These are phyloP conservation scores for Cubamyces lactineus DNA, from an alignment of 768 basidiomycete genomes.

Conservation along the genomic window DNA sequence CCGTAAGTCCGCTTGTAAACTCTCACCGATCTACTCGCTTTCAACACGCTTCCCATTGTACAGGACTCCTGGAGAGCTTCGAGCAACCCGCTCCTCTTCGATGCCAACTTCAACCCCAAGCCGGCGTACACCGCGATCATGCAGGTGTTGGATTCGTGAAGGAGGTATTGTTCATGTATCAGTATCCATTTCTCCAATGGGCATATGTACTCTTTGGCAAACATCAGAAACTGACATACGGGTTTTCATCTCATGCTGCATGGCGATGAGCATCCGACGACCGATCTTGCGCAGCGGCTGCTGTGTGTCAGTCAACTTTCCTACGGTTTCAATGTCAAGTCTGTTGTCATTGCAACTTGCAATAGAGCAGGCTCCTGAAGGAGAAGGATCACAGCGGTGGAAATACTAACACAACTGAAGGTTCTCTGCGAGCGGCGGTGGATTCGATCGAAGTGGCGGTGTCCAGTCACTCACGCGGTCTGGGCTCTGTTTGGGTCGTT, in stretches of 20 bases:
- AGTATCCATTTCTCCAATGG: not conserved
- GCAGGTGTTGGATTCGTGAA: conserved; percentile 28
- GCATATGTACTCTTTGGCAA: not conserved
- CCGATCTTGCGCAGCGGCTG: no score
- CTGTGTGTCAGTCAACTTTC: no score
- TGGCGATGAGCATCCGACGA: no score
- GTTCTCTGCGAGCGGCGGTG: no score
- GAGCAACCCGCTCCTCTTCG: conserved; percentile 48
- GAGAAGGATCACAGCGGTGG: no score
- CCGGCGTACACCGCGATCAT: conserved; percentile 38
- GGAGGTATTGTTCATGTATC: not conserved
- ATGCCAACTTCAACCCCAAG: conserved; percentile 51
- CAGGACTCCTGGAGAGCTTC: conserved; percentile 53
- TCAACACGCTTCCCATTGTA: not conserved
- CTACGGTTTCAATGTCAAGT: no score
- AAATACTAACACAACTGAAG: no score
- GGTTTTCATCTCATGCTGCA: not conserved
- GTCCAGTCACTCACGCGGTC: no score
- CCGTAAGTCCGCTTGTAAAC: conserved; percentile 28
- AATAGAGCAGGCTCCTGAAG: no score
- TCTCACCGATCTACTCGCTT: not conserved
- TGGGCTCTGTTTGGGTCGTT: not conserved
- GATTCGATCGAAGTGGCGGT: not conserved
- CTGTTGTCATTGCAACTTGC: no score
- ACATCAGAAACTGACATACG: not conserved